Evolutionary conservation across 495 filamentous ascomycete genomes (phyloP).

Genomic region (Poronia punctata): DNA sequence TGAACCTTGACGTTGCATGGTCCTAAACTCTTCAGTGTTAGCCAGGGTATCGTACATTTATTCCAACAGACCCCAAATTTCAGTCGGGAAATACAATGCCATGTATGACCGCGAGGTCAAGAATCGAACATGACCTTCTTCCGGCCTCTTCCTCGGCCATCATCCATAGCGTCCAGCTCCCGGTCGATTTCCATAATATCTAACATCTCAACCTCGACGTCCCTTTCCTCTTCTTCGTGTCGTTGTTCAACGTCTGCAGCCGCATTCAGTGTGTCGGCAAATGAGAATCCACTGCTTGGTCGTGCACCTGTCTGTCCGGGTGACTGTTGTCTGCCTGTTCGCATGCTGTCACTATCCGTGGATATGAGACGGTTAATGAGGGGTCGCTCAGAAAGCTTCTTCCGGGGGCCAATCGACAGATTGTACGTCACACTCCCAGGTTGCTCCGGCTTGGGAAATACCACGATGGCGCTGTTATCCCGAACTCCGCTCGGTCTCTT

Average conservation of each 20-base stretch:
- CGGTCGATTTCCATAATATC: conserved; percentile 52
- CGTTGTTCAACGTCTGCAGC: conserved; percentile 40
- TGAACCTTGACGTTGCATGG: no score
- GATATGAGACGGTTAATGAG: conserved; percentile 14
- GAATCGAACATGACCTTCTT: conserved; percentile 45
- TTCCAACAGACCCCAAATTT: neutral
- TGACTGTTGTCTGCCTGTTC: conserved; percentile 6
- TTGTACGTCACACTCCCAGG: conserved; percentile 38
- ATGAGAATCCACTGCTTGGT: conserved; percentile 27
- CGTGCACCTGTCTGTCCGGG: conserved; percentile 12
- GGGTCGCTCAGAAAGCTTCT: conserved; percentile 13
- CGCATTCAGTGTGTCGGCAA: conserved; percentile 35
- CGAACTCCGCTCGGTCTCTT: conserved; percentile 16
- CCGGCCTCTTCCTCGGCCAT: conserved; percentile 32
- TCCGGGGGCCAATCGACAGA: conserved; percentile 29
- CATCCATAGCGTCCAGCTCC: conserved; percentile 42
- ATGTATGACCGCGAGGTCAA: conserved; percentile 1
- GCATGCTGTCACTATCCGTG: conserved; percentile 6
- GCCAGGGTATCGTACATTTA: conserved; percentile 35
- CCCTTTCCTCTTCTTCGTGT: conserved; percentile 35
- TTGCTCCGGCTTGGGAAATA: conserved; percentile 34
- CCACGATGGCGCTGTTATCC: conserved; percentile 35
- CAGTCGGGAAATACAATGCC: no score
- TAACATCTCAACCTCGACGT: conserved; percentile 47
- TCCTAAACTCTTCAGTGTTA: conserved; percentile 11